phyloP scores from a whole-genome alignment of 2,329 filamentous ascomycete species.

The Curvularia spicifera region DNA sequence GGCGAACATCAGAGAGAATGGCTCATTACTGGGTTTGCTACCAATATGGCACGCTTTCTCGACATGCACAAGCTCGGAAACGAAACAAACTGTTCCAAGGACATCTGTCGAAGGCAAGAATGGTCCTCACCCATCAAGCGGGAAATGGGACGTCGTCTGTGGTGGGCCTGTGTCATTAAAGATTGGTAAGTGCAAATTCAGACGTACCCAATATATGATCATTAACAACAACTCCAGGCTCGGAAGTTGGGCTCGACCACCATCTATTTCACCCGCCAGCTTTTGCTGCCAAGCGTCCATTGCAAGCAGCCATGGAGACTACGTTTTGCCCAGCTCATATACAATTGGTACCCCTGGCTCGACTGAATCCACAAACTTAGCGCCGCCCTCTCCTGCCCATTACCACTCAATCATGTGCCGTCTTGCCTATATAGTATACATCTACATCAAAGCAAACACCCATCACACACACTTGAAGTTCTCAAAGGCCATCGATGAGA shows the following conservation, averaged over 20 bases:
- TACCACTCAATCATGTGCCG: conserved; percentile 20
- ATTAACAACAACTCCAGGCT: conserved; percentile 11
- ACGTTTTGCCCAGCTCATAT: conserved; percentile 3
- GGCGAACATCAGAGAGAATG: conserved; percentile 21
- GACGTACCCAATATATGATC: not conserved
- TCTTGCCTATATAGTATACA: conserved; percentile 18
- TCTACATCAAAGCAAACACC: conserved; percentile 22
- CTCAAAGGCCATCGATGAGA: conserved; percentile 19
- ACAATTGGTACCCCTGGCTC: conserved; percentile 8
- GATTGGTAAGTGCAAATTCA: conserved; percentile 13
- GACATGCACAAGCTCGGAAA: conserved; percentile 23
- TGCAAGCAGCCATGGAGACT: conserved; percentile 7
- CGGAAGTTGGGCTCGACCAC: conserved; percentile 19
- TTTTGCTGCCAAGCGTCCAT: conserved; percentile 20
- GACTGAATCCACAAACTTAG: conserved; percentile 2
- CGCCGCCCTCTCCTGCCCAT: conserved; percentile 16
- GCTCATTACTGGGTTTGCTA: conserved; percentile 19
- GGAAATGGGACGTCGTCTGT: conserved; percentile 17
- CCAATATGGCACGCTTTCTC: conserved; percentile 18
- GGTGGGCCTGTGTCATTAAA: conserved; percentile 22
- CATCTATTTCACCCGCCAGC: conserved; percentile 18
- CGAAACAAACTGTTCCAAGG: conserved; percentile 12
- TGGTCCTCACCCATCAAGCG: conserved; percentile 14
- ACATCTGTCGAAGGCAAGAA: conserved; percentile 14
- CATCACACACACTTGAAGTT: conserved; percentile 20